Base-by-base conservation (phyloP, 129 eudicot genomes). In the Silybum marianum region DNA sequence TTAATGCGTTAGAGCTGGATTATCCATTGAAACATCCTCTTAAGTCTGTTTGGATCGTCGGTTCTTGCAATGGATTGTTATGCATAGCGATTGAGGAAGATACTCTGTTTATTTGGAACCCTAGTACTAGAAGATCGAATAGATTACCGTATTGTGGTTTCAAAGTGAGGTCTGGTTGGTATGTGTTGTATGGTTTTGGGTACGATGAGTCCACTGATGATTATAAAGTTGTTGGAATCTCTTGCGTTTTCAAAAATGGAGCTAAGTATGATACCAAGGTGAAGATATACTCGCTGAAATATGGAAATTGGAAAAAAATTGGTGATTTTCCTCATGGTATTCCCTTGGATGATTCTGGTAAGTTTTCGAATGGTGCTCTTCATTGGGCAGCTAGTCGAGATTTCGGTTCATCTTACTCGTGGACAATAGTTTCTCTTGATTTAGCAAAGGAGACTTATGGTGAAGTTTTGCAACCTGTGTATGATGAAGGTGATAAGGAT, bases 71-170 rank as follows among this genome's bases (percentile, higher is more conserved):
- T 34, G 97, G 97, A 23, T 82, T 92, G 79, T 71, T 88, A 38
- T 90, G 88, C 54, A 44, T 90, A 12, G 84, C 87, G 11, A 81
- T 84, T 4, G 86, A 86, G 10, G 91, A 90, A 6, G 82, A 78
- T 12, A 79, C 74, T 11, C 0, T 86, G 63, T 84, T 86, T 77
- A 44, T 92, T 19, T 92, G 97, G 97, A 92, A 92, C 85, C 97
- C 97, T 11, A 51, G 84, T 18, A 86, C 83, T 21, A 62, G 92
- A 34, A 71, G 23, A 21, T 86, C 87, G 0, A 83, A 67, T 4
- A 80, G 58, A n/a, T 67, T 92, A 71, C 88, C 91, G 0, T 58
- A 46, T 22, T 71, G 63, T 26, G 86, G 66, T 0, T 48, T 84
- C 60, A 74, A 77, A 19, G 4, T 79, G 77, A 36, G 40, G 72